A percentile compares a stretch with the other conserved stretches of the same genome.
Evolutionary conservation across 331 rosid genomes (phyloP).

Genomic region (Malus hybrid): DNA sequence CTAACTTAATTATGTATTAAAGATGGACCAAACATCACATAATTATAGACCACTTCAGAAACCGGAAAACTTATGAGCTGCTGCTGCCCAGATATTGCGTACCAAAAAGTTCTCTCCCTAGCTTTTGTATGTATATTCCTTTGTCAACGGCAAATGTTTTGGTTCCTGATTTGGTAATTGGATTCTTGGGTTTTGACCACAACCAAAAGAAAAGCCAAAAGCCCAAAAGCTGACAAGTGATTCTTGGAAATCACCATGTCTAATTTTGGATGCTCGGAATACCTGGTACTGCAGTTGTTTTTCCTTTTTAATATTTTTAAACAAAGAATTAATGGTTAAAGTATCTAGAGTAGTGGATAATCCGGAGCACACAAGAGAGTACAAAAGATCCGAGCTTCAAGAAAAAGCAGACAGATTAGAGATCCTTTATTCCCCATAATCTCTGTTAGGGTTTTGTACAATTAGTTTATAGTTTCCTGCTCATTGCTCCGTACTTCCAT

Average conservation of each 20-base stretch:
- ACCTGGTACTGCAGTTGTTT: too few relatives aligned
- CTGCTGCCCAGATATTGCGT: neutral
- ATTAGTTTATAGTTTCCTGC: neutral
- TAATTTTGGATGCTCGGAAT: too few relatives aligned
- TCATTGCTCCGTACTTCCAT: neutral
- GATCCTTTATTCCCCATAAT: neutral
- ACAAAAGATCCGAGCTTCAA: neutral
- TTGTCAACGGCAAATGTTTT: neutral
- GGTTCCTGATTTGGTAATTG: neutral
- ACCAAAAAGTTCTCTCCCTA: neutral
- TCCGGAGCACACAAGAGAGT: neutral
- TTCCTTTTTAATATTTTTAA: neutral
- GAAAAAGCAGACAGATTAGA: neutral
- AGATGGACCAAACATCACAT: neutral
- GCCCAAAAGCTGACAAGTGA: neutral
- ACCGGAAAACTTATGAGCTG: neutral
- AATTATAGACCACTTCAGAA: neutral
- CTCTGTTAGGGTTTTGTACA: neutral
- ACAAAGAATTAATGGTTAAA: too few relatives aligned
- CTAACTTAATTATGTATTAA: neutral
- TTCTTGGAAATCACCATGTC: neutral
- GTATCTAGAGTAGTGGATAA: too few relatives aligned
- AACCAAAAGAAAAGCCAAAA: neutral
- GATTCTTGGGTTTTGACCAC: neutral
- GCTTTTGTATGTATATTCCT: neutral